Evolutionary conservation across 2,329 filamentous ascomycete genomes (phyloP), one percentile per base, ranked within the genome.

Genomic region (Knufia fluminis): DNA sequence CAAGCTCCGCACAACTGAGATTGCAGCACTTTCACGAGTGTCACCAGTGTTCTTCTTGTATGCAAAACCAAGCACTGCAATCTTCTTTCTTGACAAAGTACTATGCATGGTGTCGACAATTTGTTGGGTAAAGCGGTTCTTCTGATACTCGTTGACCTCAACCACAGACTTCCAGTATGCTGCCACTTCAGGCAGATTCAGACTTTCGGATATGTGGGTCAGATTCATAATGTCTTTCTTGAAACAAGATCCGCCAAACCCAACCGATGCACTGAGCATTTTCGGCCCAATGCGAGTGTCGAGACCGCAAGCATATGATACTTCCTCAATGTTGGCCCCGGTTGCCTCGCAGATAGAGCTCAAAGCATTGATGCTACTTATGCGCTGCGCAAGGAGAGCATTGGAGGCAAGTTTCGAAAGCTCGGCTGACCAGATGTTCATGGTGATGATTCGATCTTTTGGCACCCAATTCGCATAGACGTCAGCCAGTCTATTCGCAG

Each of bases 41-140:
- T 90, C 85, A 19, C 77, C 79, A 0, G 85, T 90, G 64, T 87
- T 78, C 67, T 86, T 85, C 72, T 91, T 90, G 69, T 86, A 90
- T 7, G 85, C 82, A 57, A 83, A 89, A 3, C 86, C 86, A 4
- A 90, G 73, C 1, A 90, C 71, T 2, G 82, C 75, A 12, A 89
- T 70, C 67, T 85, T 87, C 71, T 87, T 87, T 52, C 77, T 76
- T 2, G 73, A 72, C 4, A 88, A 70, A 8, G 81, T 85, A 61
- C 82, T 81, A 66, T 85, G 81, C 46, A 89, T 72, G 48, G 77
- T 77, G 52, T 73, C 73, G 58, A 87, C 77, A 38, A 89, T 77
- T 43, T 79, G 76, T 55, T 75, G 73, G 4, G 77, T 76, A 66
- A 88, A 88, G 23, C 85, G 77, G 45, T 80, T 73, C 54, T 82